phyloP scores from a whole-genome alignment of 2,329 filamentous ascomycete genomes.

The Dactylellina leptospora region DNA sequence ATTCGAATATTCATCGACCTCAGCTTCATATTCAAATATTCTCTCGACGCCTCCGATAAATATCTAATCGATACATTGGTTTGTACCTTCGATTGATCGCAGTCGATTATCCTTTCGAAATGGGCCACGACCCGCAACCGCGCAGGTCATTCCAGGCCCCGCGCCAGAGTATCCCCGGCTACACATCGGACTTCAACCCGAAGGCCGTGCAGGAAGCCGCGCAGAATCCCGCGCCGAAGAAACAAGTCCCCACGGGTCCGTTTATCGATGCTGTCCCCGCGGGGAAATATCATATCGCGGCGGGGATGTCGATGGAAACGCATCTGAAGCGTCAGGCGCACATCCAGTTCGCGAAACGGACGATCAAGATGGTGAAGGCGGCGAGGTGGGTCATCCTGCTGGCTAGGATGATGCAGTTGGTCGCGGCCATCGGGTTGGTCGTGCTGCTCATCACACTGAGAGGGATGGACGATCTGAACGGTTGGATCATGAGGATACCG shows the following conservation, averaged over 20 bases:
- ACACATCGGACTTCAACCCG: conserved; percentile 43
- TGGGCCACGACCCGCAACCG: conserved; percentile 35
- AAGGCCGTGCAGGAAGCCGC: conserved; percentile 46
- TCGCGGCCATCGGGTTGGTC: conserved; percentile 75
- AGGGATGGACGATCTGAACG: conserved; percentile 70
- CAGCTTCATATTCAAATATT: conserved; percentile 18
- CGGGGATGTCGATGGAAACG: conserved; percentile 47
- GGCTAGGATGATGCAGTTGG: conserved; percentile 72
- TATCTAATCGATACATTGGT: background rate
- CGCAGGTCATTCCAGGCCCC: conserved; percentile 32
- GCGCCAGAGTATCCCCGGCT: conserved; percentile 18
- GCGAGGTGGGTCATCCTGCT: conserved; percentile 68
- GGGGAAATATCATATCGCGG: conserved; percentile 36
- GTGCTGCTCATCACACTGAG: conserved; percentile 80
- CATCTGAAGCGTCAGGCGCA: conserved; percentile 47
- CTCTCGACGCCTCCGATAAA: background rate
- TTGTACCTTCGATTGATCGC: conserved; percentile 27
- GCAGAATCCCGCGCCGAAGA: conserved; percentile 29
- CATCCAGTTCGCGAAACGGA: conserved; percentile 38
- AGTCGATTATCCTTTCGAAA: background rate
- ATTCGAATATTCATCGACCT: background rate
- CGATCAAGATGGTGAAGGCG: conserved; percentile 33
- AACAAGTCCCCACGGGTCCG: conserved; percentile 26
- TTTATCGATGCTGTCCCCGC: conserved; percentile 45
- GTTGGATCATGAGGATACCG: conserved; percentile 79